Conservation (phyloP, 2,329 filamentous ascomycete species). For the Epichloe typhina region DNA sequence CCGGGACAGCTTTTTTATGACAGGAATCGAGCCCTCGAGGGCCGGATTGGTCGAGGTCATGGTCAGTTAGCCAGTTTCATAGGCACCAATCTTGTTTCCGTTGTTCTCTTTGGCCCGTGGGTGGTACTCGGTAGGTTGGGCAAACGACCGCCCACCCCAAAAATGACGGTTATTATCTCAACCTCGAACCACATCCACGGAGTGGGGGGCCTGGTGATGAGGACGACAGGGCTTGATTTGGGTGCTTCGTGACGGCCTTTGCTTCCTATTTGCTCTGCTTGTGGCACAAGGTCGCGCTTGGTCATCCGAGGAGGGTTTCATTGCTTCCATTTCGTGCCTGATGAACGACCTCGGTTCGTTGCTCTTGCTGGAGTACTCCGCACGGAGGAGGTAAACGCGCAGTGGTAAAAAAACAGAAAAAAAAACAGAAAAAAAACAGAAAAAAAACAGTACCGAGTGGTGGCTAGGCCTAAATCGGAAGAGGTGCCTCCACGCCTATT, state of each 20-base stretch:
- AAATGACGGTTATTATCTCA: background rate
- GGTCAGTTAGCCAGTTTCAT: background rate
- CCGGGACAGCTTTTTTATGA: background rate
- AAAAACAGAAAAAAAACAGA: no score
- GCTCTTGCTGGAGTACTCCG: background rate
- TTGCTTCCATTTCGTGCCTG: slow-evolving; percentile 2
- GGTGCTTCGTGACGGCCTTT: background rate
- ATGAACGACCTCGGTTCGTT: slow-evolving; percentile 4
- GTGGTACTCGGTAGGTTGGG: slow-evolving; percentile 2
- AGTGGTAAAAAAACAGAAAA: no score
- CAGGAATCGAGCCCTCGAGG: background rate
- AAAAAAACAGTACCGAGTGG: no score
- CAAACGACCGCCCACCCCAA: slow-evolving; percentile 2
- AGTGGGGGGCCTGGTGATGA: background rate
- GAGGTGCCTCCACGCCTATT: no score
- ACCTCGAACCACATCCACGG: background rate
- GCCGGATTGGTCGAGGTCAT: background rate
- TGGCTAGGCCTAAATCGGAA: no score
- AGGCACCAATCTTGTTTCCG: background rate
- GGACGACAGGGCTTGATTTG: background rate
- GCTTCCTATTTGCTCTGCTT: slow-evolving; percentile 2
- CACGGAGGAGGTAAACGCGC: background rate
- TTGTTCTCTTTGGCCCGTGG: background rate
- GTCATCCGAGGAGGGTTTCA: background rate
- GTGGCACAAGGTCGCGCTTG: slow-evolving; percentile 3